Evolutionary conservation across 2,329 filamentous ascomycete genomes (phyloP).

Genomic region (Capronia americana): DNA sequence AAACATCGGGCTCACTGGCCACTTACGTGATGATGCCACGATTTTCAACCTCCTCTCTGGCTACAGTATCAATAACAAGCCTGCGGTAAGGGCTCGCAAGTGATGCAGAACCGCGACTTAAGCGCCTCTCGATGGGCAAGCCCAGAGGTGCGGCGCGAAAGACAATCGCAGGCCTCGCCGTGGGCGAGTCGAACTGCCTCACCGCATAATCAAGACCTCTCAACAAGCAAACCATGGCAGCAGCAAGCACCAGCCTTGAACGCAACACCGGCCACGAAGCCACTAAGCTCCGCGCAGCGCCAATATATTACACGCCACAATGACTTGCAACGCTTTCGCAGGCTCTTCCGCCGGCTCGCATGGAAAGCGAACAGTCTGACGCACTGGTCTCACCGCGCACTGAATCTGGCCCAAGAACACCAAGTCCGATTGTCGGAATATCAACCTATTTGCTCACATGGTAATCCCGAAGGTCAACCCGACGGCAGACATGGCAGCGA

Average conservation of each 20-base stretch:
- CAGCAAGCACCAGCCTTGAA: constrained; percentile 6
- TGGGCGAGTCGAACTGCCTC: constrained; percentile 22
- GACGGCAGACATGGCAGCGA: neutral
- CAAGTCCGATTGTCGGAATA: constrained; percentile 16
- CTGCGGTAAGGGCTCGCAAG: neutral
- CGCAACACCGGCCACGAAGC: neutral
- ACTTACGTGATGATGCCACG: neutral
- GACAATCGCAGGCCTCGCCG: constrained; percentile 22
- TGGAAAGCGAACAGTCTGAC: constrained; percentile 37
- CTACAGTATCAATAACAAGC: neutral
- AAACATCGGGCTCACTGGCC: neutral
- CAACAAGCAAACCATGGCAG: constrained; percentile 8
- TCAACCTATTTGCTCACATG: neutral
- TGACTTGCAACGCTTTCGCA: constrained; percentile 34
- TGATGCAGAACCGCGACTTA: constrained; percentile 27
- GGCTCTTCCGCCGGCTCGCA: constrained; percentile 32
- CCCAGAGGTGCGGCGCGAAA: constrained; percentile 30
- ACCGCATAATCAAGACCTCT: constrained; percentile 13
- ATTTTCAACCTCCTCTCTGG: neutral
- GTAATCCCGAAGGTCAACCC: neutral
- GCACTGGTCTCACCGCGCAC: constrained; percentile 35
- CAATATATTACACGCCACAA: constrained; percentile 25
- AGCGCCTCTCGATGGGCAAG: constrained; percentile 35
- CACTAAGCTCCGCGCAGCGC: constrained; percentile 26
- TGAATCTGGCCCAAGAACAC: constrained; percentile 32